Percentiles rank a stretch among this genome's conserved stretches.
phyloP scores from a whole-genome alignment of 1,139 yeast species.

The Scheffersomyces stambukii region DNA sequence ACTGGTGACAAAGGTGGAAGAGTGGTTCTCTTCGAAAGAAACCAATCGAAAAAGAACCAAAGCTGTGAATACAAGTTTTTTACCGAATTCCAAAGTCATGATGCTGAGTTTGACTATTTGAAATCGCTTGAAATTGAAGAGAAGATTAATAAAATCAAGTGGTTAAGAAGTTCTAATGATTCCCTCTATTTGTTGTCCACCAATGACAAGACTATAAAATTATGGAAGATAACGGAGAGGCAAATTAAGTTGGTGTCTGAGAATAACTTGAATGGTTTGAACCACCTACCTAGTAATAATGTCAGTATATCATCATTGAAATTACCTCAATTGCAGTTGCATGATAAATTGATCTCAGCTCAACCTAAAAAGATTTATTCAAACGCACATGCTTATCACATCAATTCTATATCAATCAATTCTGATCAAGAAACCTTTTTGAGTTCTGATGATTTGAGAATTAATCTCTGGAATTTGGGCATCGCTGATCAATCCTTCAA shows the following conservation, averaged over 20 bases:
- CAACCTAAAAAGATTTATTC: slow-evolving; percentile 89
- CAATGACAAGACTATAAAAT: slow-evolving; percentile 94
- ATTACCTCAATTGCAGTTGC: slow-evolving; percentile 83
- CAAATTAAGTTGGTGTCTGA: slow-evolving; percentile 89
- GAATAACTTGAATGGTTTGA: slow-evolving; percentile 63
- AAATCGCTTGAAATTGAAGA: slow-evolving; percentile 97
- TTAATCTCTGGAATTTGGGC: slow-evolving; percentile 92
- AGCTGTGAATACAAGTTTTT: slow-evolving; percentile 89
- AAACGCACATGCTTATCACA: slow-evolving; percentile 97
- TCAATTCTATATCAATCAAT: slow-evolving; percentile 90
- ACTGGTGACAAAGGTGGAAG: slow-evolving; percentile 99
- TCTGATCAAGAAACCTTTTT: slow-evolving; percentile 95
- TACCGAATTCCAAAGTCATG: slow-evolving; percentile 97
- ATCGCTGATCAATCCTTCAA: slow-evolving; percentile 94
- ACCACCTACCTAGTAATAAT: slow-evolving; percentile 17
- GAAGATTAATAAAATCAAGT: slow-evolving; percentile 93
- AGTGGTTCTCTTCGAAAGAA: slow-evolving; percentile 91
- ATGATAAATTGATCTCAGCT: slow-evolving; percentile 93
- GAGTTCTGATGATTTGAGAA: slow-evolving; percentile 90
- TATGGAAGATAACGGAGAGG: slow-evolving; percentile 94
- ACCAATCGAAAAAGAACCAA: slow-evolving; percentile 63
- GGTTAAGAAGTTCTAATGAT: slow-evolving; percentile 87
- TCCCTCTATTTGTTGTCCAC: slow-evolving; percentile 88
- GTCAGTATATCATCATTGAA: slow-evolving; percentile 41
- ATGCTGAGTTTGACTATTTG: slow-evolving; percentile 95